A percentile compares a stretch with the other conserved stretches of the same genome.
Conservation (phyloP, 1,284 basidiomycete genomes). For the Heterobasidion occidentale region DNA sequence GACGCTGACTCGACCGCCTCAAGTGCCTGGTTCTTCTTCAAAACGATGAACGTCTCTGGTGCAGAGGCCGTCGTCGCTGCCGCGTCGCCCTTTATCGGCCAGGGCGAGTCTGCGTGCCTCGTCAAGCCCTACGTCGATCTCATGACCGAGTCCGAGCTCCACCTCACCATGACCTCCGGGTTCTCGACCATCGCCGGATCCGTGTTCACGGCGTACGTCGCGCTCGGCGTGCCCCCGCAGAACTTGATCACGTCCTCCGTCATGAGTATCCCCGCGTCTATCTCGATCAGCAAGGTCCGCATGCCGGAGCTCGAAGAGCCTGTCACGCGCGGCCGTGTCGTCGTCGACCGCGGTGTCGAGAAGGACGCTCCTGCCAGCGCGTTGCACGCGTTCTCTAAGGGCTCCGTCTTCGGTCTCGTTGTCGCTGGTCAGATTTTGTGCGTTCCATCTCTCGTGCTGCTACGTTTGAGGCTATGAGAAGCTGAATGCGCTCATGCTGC, state of each 20-base stretch:
- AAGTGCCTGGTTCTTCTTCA: constrained; percentile 90
- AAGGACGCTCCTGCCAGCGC: constrained; percentile 60
- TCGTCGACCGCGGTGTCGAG: constrained; percentile 68
- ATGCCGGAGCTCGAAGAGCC: constrained; percentile 80
- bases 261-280: constrained; percentile 92
- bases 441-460: constrained; percentile 16
- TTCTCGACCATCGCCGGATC: constrained; percentile 91
- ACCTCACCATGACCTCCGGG: constrained; percentile 84
- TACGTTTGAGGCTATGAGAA: background rate
- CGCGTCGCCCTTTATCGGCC: constrained; percentile 87
- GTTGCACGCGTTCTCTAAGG: constrained; percentile 84
- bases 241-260: constrained; percentile 87
- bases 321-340: constrained; percentile 74
- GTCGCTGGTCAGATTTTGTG: constrained; percentile 83
- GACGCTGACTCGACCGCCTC: background rate
- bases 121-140: constrained; percentile 81
- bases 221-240: constrained; percentile 73
- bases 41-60: constrained; percentile 79
- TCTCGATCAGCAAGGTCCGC: constrained; percentile 85
- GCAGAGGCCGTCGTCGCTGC: constrained; percentile 90
- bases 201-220: constrained; percentile 80
- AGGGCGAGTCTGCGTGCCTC: constrained; percentile 81
- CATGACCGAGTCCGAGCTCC: constrained; percentile 87
- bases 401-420: constrained; percentile 79
- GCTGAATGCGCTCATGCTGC: constrained; percentile 22